Percentiles rank a stretch among this genome's conserved stretches.
phyloP scores from a whole-genome alignment of 1,284 basidiomycete species.

The Tetrapyrgos nigripes region DNA sequence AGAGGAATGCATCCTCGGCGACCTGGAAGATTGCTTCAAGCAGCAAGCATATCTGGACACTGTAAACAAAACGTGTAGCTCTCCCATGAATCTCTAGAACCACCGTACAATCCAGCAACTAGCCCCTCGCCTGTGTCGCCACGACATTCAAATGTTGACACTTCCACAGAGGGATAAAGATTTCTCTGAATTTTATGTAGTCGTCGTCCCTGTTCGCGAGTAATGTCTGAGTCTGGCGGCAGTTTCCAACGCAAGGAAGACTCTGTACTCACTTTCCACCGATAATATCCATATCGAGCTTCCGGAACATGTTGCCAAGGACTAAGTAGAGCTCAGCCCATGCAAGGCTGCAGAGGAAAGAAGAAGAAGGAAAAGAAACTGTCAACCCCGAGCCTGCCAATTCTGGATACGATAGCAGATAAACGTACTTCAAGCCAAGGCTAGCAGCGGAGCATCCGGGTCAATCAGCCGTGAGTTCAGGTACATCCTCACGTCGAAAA shows the following conservation, averaged over 20 bases:
- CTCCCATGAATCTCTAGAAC: too few relatives aligned
- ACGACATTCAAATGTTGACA: background rate
- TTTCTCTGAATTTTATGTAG: background rate
- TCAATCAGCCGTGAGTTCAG: background rate
- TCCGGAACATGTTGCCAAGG: constrained; percentile 7
- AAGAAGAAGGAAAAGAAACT: background rate
- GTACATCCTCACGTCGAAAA: background rate
- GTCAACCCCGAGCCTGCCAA: background rate
- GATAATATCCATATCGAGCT: background rate
- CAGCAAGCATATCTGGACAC: too few relatives aligned
- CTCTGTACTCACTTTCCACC: background rate
- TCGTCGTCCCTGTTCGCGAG: background rate
- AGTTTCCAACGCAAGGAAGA: background rate
- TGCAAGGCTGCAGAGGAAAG: constrained; percentile 4
- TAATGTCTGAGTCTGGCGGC: background rate
- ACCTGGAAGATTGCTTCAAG: too few relatives aligned
- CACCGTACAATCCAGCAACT: too few relatives aligned
- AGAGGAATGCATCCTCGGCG: too few relatives aligned
- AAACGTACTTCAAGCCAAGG: background rate
- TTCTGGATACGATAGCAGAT: background rate
- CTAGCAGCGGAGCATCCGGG: too few relatives aligned
- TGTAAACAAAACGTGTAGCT: too few relatives aligned
- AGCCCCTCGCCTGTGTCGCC: background rate
- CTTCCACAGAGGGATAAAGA: constrained; percentile 1
- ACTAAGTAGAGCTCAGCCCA: constrained; percentile 14